Conservation (phyloP, 495 filamentous ascomycete species). For the Usnea hakonensis region DNA sequence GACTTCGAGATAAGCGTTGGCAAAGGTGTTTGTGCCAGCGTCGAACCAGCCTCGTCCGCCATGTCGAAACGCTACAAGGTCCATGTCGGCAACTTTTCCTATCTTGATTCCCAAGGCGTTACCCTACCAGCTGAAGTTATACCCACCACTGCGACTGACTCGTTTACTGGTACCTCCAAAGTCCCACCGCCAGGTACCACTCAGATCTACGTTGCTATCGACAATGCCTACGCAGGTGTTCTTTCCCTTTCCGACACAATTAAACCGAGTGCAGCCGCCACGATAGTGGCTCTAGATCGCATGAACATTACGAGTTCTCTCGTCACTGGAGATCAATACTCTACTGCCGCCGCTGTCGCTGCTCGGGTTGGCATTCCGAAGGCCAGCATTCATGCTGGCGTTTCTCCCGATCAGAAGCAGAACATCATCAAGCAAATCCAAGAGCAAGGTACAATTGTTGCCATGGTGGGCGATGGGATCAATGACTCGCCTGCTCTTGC, state of each 20-base stretch:
- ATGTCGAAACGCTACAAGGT: conserved; percentile 67
- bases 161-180: conserved; percentile 29
- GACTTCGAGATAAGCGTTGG: conserved; percentile 81
- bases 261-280: conserved; percentile 76
- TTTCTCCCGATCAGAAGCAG: conserved; percentile 83
- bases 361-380: conserved; percentile 70
- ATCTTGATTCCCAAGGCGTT: conserved; percentile 62
- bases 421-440: conserved; percentile 72
- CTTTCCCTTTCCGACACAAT: conserved; percentile 82
- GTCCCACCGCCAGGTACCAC: conserved; percentile 58
- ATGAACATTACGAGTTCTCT: conserved; percentile 83
- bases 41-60: conserved; percentile 63
- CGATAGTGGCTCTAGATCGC: conserved; percentile 71
- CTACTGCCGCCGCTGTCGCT: conserved; percentile 77
- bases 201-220: conserved; percentile 84
- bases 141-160: conserved; percentile 19
- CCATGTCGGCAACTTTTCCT: conserved; percentile 72
- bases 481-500: conserved; percentile 97
- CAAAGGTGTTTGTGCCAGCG: conserved; percentile 71
- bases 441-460: conserved; percentile 62
- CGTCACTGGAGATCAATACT: conserved; percentile 84
- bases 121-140: conserved; percentile 45
- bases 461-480: conserved; percentile 98
- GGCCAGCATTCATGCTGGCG: conserved; percentile 68
- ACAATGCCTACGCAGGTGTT: conserved; percentile 67